phyloP scores from a whole-genome alignment of 1,139 yeast genomes.

The Pichia sp. region DNA sequence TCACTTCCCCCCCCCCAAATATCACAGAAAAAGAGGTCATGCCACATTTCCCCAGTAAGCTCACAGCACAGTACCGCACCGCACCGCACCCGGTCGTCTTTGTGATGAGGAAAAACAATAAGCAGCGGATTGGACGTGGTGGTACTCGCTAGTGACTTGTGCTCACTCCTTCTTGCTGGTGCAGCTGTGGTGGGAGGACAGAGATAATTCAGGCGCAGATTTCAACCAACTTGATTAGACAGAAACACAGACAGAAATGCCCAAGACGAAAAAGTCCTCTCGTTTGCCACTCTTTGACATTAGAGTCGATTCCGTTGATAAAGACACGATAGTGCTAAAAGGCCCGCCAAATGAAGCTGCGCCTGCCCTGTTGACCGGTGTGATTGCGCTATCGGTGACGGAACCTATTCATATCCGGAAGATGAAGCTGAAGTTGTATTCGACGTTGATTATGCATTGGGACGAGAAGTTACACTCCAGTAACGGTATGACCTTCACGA shows the following conservation, averaged over 20 bases:
- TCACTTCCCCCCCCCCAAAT: no score
- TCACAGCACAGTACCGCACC: no score
- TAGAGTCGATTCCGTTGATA: constrained; percentile 56
- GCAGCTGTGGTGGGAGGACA: no score
- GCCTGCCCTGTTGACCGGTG: constrained; percentile 68
- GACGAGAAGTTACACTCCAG: background rate
- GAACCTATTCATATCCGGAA: constrained; percentile 70
- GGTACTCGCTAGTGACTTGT: no score
- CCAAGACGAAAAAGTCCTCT: constrained; percentile 13
- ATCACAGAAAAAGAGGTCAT: no score
- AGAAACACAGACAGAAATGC: constrained; percentile 5
- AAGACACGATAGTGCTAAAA: constrained; percentile 73
- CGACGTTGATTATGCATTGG: constrained; percentile 35
- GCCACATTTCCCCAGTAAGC: no score
- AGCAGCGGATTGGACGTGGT: no score
- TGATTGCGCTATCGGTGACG: constrained; percentile 62
- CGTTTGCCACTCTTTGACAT: constrained; percentile 50
- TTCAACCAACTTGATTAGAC: no score
- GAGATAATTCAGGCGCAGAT: no score
- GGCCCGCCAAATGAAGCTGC: constrained; percentile 76
- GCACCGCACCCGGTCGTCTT: no score
- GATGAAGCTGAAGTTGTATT: constrained; percentile 53
- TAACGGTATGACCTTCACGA: background rate
- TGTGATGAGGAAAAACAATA: no score
- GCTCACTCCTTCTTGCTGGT: no score